Evolutionary conservation across 768 basidiomycete genomes (phyloP).

Genomic region (Termitomyces sp.): DNA sequence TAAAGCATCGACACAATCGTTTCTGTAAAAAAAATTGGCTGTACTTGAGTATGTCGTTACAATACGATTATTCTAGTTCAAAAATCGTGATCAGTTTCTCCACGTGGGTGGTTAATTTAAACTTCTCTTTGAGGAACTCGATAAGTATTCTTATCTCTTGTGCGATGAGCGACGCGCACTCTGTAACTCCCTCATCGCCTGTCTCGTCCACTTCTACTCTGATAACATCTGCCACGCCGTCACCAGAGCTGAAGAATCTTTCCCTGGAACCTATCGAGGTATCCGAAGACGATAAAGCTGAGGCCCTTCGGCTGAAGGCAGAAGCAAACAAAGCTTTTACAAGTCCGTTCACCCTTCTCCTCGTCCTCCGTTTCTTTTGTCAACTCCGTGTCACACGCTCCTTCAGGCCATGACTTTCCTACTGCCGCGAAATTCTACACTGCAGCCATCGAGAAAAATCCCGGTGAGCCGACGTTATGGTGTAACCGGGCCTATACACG

Average conservation of each 20-base stretch:
- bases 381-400: conserved; percentile 1
- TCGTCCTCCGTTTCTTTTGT: background rate
- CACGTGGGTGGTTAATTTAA: background rate
- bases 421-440: conserved; percentile 76
- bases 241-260: conserved; percentile 51
- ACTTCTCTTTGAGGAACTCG: background rate
- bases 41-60: background rate
- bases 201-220: conserved; percentile 39
- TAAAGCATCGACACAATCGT: background rate
- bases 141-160: background rate
- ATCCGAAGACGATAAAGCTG: conserved; percentile 63
- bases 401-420: conserved; percentile 65
- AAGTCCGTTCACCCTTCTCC: conserved; percentile 33
- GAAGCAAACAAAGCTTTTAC: conserved; percentile 87
- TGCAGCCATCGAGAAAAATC: conserved; percentile 82
- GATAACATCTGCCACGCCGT: conserved; percentile 45
- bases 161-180: conserved; percentile 26
- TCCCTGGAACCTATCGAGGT: conserved; percentile 40
- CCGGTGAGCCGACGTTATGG: conserved; percentile 84
- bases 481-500: conserved; percentile 91
- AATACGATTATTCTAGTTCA: background rate
- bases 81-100: conserved; percentile 2
- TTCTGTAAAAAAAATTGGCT: background rate
- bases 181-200: conserved; percentile 34
- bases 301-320: conserved; percentile 69